A percentile compares a stretch with the other conserved stretches of the same genome.
Conservation (phyloP, 228 moss, liverwort and hornwort species). For the Sphagnum fallax region DNA sequence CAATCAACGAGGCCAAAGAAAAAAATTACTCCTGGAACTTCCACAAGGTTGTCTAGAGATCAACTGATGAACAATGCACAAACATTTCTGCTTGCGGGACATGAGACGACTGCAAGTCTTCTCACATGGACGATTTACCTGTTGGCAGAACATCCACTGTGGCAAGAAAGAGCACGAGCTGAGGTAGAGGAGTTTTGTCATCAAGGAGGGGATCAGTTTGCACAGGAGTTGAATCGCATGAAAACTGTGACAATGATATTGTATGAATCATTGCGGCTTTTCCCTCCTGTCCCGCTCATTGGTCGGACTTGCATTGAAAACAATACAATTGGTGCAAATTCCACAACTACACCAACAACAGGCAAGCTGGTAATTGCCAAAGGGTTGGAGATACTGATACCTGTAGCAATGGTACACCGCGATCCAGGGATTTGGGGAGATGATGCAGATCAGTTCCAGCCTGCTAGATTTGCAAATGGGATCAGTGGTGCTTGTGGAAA, state of each 20-base stretch:
- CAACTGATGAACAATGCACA: constrained; percentile 70
- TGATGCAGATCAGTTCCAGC: constrained; percentile 61
- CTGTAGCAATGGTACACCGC: constrained; percentile 63
- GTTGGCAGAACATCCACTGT: constrained; percentile 62
- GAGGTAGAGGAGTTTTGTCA: constrained; percentile 78
- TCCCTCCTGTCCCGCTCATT: constrained; percentile 80
- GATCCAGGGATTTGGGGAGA: constrained; percentile 69
- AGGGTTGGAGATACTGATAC: constrained; percentile 76
- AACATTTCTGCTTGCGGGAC: constrained; percentile 77
- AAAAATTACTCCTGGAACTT: too few relatives aligned
- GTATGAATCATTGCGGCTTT: constrained; percentile 65
- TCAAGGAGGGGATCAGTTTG: constrained; percentile 31
- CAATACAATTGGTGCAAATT: constrained; percentile 39
- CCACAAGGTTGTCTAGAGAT: constrained; percentile 20
- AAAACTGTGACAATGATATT: constrained; percentile 81
- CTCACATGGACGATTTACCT: constrained; percentile 83
- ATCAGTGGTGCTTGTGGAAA: constrained; percentile 76
- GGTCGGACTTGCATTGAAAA: constrained; percentile 54
- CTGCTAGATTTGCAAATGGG: constrained; percentile 85
- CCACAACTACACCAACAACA: neutral
- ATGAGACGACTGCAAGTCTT: constrained; percentile 84
- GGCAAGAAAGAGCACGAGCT: constrained; percentile 85
- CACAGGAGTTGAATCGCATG: constrained; percentile 40
- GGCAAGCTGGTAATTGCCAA: constrained; percentile 34
- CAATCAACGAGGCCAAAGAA: too few relatives aligned